Conservation (phyloP, 2,329 filamentous ascomycete genomes). For the Diaporthe eres region DNA sequence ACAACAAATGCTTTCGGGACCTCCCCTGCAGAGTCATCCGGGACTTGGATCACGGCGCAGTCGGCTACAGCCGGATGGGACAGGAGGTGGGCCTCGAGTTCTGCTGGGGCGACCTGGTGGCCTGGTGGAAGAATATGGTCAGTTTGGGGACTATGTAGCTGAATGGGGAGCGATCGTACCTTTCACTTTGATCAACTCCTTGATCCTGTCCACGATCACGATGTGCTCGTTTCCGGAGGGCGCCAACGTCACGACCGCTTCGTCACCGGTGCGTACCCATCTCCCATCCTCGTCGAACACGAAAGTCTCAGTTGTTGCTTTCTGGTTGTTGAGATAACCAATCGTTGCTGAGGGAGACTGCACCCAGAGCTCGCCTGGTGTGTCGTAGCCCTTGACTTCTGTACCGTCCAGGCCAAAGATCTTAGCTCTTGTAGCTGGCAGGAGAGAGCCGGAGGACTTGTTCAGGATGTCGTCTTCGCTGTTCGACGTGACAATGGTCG, state of each 20-base stretch:
- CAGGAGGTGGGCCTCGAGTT: slow-evolving; percentile 85
- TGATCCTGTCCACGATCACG: slow-evolving; percentile 83
- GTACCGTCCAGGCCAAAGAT: slow-evolving; percentile 77
- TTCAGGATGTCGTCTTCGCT: slow-evolving; percentile 75
- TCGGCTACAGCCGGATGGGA: slow-evolving; percentile 82
- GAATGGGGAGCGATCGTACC: slow-evolving; percentile 46
- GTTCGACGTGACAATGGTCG: slow-evolving; percentile 76
- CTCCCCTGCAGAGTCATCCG: slow-evolving; percentile 73
- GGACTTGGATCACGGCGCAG: slow-evolving; percentile 82
- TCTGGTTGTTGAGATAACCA: slow-evolving; percentile 89
- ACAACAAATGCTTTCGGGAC: slow-evolving; percentile 79
- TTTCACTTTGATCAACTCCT: slow-evolving; percentile 67
- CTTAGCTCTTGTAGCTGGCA: slow-evolving; percentile 76
- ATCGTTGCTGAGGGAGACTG: slow-evolving; percentile 83
- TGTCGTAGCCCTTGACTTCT: slow-evolving; percentile 75
- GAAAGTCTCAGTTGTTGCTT: slow-evolving; percentile 86
- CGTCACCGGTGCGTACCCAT: slow-evolving; percentile 90
- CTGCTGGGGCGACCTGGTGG: slow-evolving; percentile 85
- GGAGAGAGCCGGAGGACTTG: slow-evolving; percentile 79
- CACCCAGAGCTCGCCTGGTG: slow-evolving; percentile 85
- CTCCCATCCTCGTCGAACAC: slow-evolving; percentile 74
- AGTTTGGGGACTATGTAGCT: no score
- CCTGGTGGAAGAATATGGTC: no score
- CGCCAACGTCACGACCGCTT: slow-evolving; percentile 77
- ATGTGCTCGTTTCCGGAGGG: slow-evolving; percentile 82